phyloP scores from a whole-genome alignment of 2,329 filamentous ascomycete genomes.

The Piedraia hortae region DNA sequence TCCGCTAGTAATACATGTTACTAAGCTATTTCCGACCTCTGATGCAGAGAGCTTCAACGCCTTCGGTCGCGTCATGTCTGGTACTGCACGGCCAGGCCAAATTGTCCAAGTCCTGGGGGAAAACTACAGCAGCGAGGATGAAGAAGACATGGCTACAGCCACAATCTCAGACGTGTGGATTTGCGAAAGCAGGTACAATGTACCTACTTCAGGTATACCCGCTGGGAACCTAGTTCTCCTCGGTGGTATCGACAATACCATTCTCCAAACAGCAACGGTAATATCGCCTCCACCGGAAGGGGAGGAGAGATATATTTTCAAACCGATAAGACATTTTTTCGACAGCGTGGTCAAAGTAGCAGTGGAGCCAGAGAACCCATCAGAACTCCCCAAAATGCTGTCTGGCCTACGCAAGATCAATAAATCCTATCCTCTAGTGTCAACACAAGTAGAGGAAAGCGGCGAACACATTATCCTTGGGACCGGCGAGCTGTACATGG shows the following conservation, averaged over 20 bases:
- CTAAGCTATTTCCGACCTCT: conserved; percentile 70
- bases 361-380: conserved; percentile 93
- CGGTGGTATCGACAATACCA: conserved; percentile 83
- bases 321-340: conserved; percentile 76
- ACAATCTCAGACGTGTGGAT: conserved; percentile 73
- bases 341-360: conserved; percentile 95
- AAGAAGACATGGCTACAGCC: conserved; percentile 83
- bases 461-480: conserved; percentile 88
- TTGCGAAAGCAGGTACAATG: conserved; percentile 74
- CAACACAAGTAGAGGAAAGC: conserved; percentile 92
- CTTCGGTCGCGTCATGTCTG: conserved; percentile 78
- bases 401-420: conserved; percentile 90
- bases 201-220: conserved; percentile 71
- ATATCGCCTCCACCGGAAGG: conserved; percentile 58
- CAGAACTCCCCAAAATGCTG: conserved; percentile 93
- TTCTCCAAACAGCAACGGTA: conserved; percentile 87
- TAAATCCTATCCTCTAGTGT: conserved; percentile 87
- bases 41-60: conserved; percentile 83
- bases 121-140: conserved; percentile 84
- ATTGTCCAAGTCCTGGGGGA: conserved; percentile 82
- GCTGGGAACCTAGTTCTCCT: conserved; percentile 87
- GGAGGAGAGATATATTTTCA: conserved; percentile 88
- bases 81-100: conserved; percentile 54
- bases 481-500: conserved; percentile 98
- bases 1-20: conserved; percentile 70